Conservation (phyloP, 1,284 basidiomycete genomes). For the Coniophora puteana region DNA sequence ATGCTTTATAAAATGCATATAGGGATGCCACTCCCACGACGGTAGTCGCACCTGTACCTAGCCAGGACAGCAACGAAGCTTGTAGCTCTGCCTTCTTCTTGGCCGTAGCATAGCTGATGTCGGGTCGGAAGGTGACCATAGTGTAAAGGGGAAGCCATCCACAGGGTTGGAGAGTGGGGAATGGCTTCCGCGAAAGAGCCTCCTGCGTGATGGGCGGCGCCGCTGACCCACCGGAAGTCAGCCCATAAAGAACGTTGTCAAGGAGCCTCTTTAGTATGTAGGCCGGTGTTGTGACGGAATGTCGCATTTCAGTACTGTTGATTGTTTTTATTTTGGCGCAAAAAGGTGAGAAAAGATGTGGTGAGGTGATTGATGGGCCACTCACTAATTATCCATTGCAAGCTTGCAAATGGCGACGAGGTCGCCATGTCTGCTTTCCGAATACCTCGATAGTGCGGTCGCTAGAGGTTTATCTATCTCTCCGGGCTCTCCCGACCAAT, state of each 20-base stretch:
- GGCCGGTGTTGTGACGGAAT: constrained; percentile 79
- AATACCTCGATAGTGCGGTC: constrained; percentile 73
- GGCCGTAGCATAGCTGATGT: constrained; percentile 83
- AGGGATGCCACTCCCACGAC: no score
- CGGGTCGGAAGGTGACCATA: constrained; percentile 96
- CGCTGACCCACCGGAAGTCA: constrained; percentile 47
- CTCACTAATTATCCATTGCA: constrained; percentile 95
- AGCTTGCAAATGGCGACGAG: constrained; percentile 87
- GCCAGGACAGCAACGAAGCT: no score
- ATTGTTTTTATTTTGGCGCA: no score
- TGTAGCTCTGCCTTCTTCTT: constrained; percentile 62
- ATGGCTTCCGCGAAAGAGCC: constrained; percentile 44
- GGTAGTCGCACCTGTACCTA: no score
- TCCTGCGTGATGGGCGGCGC: constrained; percentile 38
- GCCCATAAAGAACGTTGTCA: constrained; percentile 71
- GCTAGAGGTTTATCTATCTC: constrained; percentile 56
- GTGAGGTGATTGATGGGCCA: constrained; percentile 23
- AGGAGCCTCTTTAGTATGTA: constrained; percentile 82
- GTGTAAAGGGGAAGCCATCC: constrained; percentile 94
- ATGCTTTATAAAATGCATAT: no score
- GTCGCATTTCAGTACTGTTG: constrained; percentile 88
- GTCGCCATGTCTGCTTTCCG: constrained; percentile 80
- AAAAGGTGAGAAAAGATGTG: constrained; percentile 10
- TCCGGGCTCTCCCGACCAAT: constrained; percentile 30
- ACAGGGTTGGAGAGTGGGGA: constrained; percentile 48